Evolutionary conservation across 1,284 basidiomycete species (phyloP), one percentile per base, ranked within the genome.

Genomic region (Leccinum variabile): DNA sequence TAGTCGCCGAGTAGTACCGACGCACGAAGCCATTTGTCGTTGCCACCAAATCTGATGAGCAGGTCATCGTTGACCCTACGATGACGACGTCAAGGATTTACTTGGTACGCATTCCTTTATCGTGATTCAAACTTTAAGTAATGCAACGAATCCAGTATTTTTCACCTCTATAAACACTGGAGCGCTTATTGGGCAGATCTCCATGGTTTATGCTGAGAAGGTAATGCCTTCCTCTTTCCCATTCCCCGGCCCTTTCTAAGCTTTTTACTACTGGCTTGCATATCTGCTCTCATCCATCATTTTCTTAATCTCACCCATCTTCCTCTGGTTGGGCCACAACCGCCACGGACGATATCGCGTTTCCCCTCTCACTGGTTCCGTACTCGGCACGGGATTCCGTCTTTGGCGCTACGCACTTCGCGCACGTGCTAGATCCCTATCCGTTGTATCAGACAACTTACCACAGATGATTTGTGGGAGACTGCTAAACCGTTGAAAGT

Each of bases 21-120:
- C 79, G 80, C 59, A 82, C 79, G 41, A 88, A 82, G 66, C 76
- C 82, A 14, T 89, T 86, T 71, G 76, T 91, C 35, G 61, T 71
- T 3, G 83, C 80, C 3, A 82, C 81, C 2, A 82, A 80, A 65
- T 78, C 73, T 22, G 92, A 92, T 54, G 89, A 94, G 74, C 80
- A 87, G 39, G 91, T 95, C 59, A 88, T 95, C 65, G 85, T 95
- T 39, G 92, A 95, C 73, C 94, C 94, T 0, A 73, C 80, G 0
- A 69, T 90, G 69, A 95, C 94, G 1, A 81, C 86, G 4, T 79
- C 86, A 11, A 81, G 87, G 59, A 85, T 91, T 50, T 92, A 90
- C 74, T 89, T 91, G 87, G 86, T 87, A 64, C 50, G 75, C 18
- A 33, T 52, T 28, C 50, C 16, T 59, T 60, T 28, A 28, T 28